phyloP scores from a whole-genome alignment of 306 rosid species.

The Elaeagnus macrophylla region DNA sequence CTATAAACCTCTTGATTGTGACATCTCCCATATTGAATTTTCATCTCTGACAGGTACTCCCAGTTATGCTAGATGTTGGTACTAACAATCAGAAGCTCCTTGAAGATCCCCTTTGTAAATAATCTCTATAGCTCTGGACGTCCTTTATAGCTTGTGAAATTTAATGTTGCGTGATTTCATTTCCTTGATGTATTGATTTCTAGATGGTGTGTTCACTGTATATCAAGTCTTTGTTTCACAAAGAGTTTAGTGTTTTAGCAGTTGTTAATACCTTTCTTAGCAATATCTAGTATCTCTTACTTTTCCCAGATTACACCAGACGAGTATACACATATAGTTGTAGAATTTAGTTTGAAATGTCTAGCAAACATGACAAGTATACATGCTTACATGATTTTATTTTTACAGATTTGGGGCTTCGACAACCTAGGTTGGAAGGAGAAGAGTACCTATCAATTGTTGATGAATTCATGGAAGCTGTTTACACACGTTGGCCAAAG shows the following conservation, averaged over 20 bases:
- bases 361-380: slow-evolving; percentile 19
- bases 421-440: slow-evolving; percentile 97
- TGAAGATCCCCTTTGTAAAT: slow-evolving; percentile 86
- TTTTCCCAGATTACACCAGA: background rate
- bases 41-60: slow-evolving; percentile 63
- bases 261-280: background rate
- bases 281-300: background rate
- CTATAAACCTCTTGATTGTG: slow-evolving; percentile 6
- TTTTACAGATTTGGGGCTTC: slow-evolving; percentile 87
- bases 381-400: slow-evolving; percentile 36
- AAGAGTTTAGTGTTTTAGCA: background rate
- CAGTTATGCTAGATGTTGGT: slow-evolving; percentile 95
- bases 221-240: background rate
- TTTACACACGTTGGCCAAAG: slow-evolving; percentile 93
- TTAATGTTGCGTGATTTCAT: background rate
- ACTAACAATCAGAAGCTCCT: slow-evolving; percentile 91
- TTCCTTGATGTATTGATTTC: background rate
- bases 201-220: background rate
- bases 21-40: slow-evolving; percentile 20
- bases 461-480: slow-evolving; percentile 99
- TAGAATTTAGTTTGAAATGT: background rate
- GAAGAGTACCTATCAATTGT: slow-evolving; percentile 86
- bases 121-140: background rate
- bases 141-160: background rate
- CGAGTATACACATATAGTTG: background rate